Conservation (phyloP, 2,329 filamentous ascomycete species). For the Ceratocystis albifundus region DNA sequence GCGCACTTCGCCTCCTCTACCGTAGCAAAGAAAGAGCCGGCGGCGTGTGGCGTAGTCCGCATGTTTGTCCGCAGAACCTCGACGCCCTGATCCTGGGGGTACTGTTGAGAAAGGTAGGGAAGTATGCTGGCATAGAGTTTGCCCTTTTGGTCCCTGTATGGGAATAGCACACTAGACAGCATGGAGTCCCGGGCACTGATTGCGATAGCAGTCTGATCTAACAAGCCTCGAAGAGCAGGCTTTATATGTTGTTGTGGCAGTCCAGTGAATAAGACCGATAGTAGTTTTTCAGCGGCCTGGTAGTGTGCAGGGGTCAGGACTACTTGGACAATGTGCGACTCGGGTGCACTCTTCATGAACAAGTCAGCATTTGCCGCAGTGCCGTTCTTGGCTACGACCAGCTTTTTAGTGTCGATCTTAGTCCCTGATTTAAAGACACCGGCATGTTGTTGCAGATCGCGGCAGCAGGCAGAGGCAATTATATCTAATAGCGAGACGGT, state of each 20-base stretch:
- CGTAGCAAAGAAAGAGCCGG: constrained; percentile 28
- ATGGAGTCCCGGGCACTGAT: constrained; percentile 58
- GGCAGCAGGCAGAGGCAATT: constrained; percentile 58
- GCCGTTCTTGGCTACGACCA: constrained; percentile 28
- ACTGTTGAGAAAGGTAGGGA: constrained; percentile 62
- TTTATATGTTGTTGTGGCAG: constrained; percentile 57
- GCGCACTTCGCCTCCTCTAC: constrained; percentile 18
- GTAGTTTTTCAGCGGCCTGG: constrained; percentile 47
- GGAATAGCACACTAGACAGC: constrained; percentile 71
- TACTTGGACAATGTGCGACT: constrained; percentile 17
- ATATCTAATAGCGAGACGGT: constrained; percentile 51
- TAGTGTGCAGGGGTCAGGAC: constrained; percentile 38
- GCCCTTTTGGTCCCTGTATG: constrained; percentile 52
- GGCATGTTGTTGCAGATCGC: constrained; percentile 53
- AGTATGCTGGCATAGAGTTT: constrained; percentile 61
- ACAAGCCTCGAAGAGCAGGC: constrained; percentile 57
- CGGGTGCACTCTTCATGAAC: constrained; percentile 42
- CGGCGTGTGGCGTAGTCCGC: constrained; percentile 31
- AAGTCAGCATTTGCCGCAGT: constrained; percentile 56
- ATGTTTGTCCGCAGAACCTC: constrained; percentile 59
- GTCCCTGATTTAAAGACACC: constrained; percentile 30
- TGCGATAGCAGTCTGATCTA: constrained; percentile 73
- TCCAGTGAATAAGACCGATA: constrained; percentile 50
- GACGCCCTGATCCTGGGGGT: constrained; percentile 50
- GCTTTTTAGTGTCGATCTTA: constrained; percentile 30